Conservation (phyloP, 371 early-diverging fungal species). For the Rhizopus sp. region DNA sequence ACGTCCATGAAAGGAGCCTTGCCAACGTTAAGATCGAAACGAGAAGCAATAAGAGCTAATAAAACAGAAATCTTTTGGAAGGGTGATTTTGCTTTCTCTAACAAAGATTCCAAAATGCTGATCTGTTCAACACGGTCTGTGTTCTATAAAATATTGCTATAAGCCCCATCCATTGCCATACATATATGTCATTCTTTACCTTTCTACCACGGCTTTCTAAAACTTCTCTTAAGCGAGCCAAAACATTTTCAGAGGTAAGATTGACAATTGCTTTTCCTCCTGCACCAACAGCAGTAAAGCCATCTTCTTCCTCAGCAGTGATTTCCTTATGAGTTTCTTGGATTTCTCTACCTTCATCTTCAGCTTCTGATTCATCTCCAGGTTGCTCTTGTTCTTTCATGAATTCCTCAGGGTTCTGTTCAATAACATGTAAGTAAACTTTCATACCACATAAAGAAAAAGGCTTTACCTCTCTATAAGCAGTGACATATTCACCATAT, state of each 20-base stretch:
- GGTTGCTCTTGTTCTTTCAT: slow-evolving; percentile 56
- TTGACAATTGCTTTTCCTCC: slow-evolving; percentile 67
- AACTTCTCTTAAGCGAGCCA: slow-evolving; percentile 80
- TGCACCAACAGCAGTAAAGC: slow-evolving; percentile 87
- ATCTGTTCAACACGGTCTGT: slow-evolving; percentile 87
- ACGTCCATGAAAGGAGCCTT: slow-evolving; percentile 71
- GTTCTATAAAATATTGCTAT: slow-evolving; percentile 53
- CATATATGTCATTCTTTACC: slow-evolving; percentile 34
- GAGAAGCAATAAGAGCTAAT: slow-evolving; percentile 85
- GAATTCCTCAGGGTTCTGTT: slow-evolving; percentile 52
- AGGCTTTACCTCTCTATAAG: slow-evolving; percentile 63
- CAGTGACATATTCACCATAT: slow-evolving; percentile 71
- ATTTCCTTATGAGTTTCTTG: slow-evolving; percentile 4
- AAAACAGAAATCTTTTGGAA: slow-evolving; percentile 88
- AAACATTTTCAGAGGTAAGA: slow-evolving; percentile 72
- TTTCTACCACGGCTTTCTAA: slow-evolving; percentile 91
- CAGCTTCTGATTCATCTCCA: slow-evolving; percentile 14
- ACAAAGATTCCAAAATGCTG: slow-evolving; percentile 65
- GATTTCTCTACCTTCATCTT: slow-evolving; percentile 7
- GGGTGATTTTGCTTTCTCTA: slow-evolving; percentile 68
- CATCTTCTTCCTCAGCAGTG: slow-evolving; percentile 57
- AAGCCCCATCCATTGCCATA: neutral
- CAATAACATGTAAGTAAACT: neutral
- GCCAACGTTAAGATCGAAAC: slow-evolving; percentile 82
- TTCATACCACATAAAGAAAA: neutral